Conservation (phyloP, 163 green algal genomes). For the Trebouxia gelatinosa region DNA sequence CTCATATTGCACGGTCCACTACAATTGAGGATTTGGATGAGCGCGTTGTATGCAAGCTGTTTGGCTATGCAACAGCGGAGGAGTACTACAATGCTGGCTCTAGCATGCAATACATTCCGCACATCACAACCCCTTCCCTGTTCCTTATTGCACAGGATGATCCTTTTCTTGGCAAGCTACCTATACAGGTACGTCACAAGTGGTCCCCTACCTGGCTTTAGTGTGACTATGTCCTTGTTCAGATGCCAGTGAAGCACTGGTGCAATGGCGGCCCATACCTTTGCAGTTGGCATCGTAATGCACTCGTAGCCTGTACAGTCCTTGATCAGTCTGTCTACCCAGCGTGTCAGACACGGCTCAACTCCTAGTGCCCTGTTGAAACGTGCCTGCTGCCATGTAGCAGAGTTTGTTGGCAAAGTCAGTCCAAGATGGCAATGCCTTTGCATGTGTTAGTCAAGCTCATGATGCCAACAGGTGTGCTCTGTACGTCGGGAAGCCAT, state of each 20-base stretch:
- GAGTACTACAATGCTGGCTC: constrained; percentile 26
- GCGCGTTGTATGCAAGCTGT: constrained; percentile 20
- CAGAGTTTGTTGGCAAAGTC: no score
- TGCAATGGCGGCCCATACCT: no score
- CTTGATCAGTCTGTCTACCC: not conserved
- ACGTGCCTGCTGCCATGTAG: no score
- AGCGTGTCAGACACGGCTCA: not conserved
- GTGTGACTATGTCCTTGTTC: no score
- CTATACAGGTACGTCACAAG: constrained; percentile 14
- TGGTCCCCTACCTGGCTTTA: no score
- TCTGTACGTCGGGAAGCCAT: no score
- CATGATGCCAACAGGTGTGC: no score
- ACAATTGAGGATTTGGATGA: constrained; percentile 23
- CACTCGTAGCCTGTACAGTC: not conserved
- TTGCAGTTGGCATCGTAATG: no score
- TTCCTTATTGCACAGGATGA: constrained; percentile 28
- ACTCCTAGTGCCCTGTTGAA: no score
- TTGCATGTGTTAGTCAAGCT: no score
- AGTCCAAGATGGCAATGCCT: no score
- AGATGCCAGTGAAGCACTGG: not conserved
- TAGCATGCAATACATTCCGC: constrained; percentile 16
- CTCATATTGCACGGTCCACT: not conserved
- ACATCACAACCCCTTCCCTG: constrained; percentile 2
- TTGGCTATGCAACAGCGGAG: constrained; percentile 14
- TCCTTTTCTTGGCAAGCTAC: constrained; percentile 19